These are phyloP conservation scores for Macrolepiota fuliginosa DNA, from an alignment of 768 basidiomycete species.

Conservation along the genomic window DNA sequence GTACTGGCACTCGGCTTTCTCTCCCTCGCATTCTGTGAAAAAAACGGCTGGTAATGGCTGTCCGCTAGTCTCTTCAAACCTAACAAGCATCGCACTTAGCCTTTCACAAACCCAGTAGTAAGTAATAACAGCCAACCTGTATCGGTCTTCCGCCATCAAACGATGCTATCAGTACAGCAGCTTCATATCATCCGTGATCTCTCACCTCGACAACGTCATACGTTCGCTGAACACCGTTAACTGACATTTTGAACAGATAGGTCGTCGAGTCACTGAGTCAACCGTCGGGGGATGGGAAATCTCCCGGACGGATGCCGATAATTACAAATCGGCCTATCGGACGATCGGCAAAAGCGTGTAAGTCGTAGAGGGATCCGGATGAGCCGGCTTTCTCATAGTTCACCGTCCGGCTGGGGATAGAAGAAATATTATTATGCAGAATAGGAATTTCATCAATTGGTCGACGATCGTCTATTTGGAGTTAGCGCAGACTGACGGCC, in stretches of 20 bases:
- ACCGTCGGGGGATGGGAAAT: neutral
- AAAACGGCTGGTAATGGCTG: conserved; percentile 54
- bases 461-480: no score
- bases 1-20: conserved; percentile 63
- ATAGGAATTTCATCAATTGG: no score
- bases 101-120: neutral
- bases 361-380: neutral
- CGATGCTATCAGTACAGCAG: neutral
- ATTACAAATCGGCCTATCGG: neutral
- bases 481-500: no score
- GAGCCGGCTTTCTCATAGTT: neutral
- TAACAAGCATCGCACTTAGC: neutral
- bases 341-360: neutral
- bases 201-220: conserved; percentile 4
- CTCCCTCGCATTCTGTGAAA: conserved; percentile 61
- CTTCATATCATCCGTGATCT: neutral
- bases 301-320: neutral
- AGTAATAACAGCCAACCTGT: neutral
- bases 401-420: neutral
- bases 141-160: neutral
- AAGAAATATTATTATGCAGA: no score
- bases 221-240: neutral
- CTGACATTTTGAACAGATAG: neutral
- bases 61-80: conserved; percentile 40
- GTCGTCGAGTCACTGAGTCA: neutral